phyloP scores from a whole-genome alignment of 768 basidiomycete genomes.

The Filobasidium wieringae region DNA sequence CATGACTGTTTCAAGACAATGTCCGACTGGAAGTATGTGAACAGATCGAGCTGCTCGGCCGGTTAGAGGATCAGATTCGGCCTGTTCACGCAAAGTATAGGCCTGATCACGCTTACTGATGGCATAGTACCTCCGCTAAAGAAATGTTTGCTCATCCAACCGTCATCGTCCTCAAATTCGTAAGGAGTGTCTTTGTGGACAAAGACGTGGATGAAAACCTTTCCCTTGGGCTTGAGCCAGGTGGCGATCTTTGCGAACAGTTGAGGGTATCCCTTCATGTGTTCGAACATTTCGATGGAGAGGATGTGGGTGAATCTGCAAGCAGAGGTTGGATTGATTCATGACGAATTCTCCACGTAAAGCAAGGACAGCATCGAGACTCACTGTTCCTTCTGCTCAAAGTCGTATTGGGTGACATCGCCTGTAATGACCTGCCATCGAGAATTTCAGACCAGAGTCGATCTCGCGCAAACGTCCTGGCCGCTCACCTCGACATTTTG shows the following conservation, averaged over 20 bases:
- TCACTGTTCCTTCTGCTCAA: conserved; percentile 45
- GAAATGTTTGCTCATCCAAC: conserved; percentile 65
- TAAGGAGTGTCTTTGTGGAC: conserved; percentile 55
- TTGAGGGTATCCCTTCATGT: conserved; percentile 61
- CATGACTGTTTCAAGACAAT: conserved; percentile 51
- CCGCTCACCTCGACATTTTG: conserved; percentile 47
- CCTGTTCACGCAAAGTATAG: neutral
- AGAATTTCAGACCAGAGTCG: neutral
- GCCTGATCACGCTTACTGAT: conserved; percentile 34
- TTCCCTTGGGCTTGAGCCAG: conserved; percentile 51
- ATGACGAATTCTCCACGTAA: too few relatives aligned
- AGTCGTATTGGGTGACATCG: conserved; percentile 56
- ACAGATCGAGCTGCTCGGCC: conserved; percentile 30
- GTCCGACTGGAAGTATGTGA: conserved; percentile 54
- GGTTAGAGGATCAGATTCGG: conserved; percentile 29
- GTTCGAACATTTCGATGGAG: conserved; percentile 63
- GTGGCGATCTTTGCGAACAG: conserved; percentile 53
- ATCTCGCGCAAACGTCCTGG: neutral
- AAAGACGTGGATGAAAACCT: conserved; percentile 61
- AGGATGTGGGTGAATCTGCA: conserved; percentile 57
- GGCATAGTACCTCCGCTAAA: conserved; percentile 68
- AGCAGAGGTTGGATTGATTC: neutral
- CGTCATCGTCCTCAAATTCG: conserved; percentile 57
- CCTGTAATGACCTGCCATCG: conserved; percentile 51
- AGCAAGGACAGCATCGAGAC: conserved; percentile 9